Percentiles rank a stretch among this genome's conserved stretches.
phyloP scores from a whole-genome alignment of 2,329 filamentous ascomycete species.

The Penicillium palitans region DNA sequence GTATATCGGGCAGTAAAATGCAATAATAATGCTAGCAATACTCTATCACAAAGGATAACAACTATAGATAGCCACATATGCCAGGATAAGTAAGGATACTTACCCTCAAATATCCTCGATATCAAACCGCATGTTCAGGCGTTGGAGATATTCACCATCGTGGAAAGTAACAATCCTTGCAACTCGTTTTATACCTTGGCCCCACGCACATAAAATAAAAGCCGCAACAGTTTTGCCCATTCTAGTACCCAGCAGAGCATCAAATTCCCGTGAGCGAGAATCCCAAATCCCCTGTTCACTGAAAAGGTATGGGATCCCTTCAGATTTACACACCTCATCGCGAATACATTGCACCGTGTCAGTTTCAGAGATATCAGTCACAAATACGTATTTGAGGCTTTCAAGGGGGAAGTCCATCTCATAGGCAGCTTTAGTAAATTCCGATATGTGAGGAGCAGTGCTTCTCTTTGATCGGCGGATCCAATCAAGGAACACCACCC shows the following conservation, averaged over 20 bases:
- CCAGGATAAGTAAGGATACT: background rate
- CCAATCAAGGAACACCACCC: slow-evolving; percentile 8
- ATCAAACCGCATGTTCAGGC: slow-evolving; percentile 6
- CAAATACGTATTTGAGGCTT: background rate
- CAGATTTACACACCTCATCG: background rate
- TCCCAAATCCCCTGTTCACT: background rate
- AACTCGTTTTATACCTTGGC: background rate
- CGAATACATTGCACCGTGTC: background rate
- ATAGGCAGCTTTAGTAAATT: slow-evolving; percentile 8
- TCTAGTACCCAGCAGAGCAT: background rate
- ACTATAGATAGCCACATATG: background rate
- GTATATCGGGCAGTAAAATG: background rate
- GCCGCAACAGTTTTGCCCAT: slow-evolving; percentile 1
- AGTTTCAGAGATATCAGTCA: background rate
- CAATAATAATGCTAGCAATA: background rate
- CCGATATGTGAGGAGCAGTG: background rate
- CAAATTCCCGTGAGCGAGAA: background rate
- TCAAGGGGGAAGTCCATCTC: background rate
- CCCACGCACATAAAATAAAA: slow-evolving; percentile 2
- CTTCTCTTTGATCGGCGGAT: background rate
- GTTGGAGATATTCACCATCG: background rate
- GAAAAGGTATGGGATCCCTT: background rate
- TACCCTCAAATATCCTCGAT: background rate
- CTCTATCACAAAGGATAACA: background rate
- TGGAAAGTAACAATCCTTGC: slow-evolving; percentile 3